Percentiles rank a stretch among this genome's conserved stretches.
phyloP scores from a whole-genome alignment of 768 basidiomycete genomes.

The Psilocybe subaeruginosa region DNA sequence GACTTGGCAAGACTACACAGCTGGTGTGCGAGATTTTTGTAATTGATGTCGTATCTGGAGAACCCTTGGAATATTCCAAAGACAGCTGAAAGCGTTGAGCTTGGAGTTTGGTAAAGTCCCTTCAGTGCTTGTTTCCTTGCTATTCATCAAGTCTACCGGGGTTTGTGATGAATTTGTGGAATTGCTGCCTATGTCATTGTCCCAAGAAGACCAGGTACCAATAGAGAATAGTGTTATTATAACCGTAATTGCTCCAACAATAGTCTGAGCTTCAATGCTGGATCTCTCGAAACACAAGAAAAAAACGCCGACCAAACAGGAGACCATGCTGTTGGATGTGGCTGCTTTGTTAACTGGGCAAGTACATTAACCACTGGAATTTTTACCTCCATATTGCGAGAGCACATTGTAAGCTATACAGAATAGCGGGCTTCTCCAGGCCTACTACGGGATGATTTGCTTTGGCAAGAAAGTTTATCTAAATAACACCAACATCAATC shows the following conservation, averaged over 20 bases:
- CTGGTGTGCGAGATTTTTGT: no score
- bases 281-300: slow-evolving; percentile 22
- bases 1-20: no score
- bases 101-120: background rate
- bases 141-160: background rate
- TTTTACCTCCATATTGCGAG: slow-evolving; percentile 34
- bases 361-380: background rate
- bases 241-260: slow-evolving; percentile 4
- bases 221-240: slow-evolving; percentile 37
- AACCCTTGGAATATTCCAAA: no score
- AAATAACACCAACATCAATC: background rate
- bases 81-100: background rate
- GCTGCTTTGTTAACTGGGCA: no score
- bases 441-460: slow-evolving; percentile 34
- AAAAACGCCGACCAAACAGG: slow-evolving; percentile 20
- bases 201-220: slow-evolving; percentile 49
- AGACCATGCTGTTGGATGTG: slow-evolving; percentile 13
- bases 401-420: slow-evolving; percentile 30
- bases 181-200: slow-evolving; percentile 10
- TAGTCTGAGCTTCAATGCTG: slow-evolving; percentile 10
- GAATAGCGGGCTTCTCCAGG: slow-evolving; percentile 28
- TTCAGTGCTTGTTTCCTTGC: background rate
- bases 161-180: background rate
- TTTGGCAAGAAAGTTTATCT: background rate
- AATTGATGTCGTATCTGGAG: no score